Conservation (phyloP, 2,329 filamentous ascomycete genomes). For the Cryphonectria carpinicola region DNA sequence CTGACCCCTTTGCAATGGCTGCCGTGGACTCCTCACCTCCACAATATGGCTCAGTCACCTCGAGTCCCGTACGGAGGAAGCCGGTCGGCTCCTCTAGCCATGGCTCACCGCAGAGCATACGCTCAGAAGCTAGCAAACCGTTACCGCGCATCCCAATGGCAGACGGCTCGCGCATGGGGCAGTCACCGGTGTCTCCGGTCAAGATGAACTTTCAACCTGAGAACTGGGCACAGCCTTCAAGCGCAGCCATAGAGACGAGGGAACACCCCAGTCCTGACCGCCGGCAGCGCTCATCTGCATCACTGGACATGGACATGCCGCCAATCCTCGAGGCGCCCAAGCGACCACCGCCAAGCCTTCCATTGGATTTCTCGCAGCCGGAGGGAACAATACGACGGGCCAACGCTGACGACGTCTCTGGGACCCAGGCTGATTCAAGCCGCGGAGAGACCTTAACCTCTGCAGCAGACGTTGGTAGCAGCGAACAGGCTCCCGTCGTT, state of each 20-base stretch:
- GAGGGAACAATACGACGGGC: conserved; percentile 22
- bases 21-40: conserved; percentile 37
- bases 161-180: conserved; percentile 51
- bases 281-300: conserved; percentile 11
- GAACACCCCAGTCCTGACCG: conserved; percentile 21
- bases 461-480: conserved; percentile 28
- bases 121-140: conserved; percentile 38
- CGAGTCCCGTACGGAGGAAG: conserved; percentile 39
- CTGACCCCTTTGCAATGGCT: conserved; percentile 37
- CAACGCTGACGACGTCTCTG: conserved; percentile 17
- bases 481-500: conserved; percentile 40
- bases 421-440: conserved; percentile 31
- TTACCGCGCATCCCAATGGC: conserved; percentile 35
- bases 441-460: conserved; percentile 31
- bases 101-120: conserved; percentile 41
- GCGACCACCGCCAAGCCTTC: conserved; percentile 44
- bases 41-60: conserved; percentile 33
- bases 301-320: conserved; percentile 39
- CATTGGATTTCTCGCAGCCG: conserved; percentile 30
- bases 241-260: conserved; percentile 53
- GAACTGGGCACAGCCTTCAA: conserved; percentile 56
- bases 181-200: conserved; percentile 60
- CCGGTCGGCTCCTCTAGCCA: conserved; percentile 41
- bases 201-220: conserved; percentile 58
- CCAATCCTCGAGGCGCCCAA: conserved; percentile 41